Conservation (phyloP, 1,284 basidiomycete genomes). For the Heterobasidion parviporum region DNA sequence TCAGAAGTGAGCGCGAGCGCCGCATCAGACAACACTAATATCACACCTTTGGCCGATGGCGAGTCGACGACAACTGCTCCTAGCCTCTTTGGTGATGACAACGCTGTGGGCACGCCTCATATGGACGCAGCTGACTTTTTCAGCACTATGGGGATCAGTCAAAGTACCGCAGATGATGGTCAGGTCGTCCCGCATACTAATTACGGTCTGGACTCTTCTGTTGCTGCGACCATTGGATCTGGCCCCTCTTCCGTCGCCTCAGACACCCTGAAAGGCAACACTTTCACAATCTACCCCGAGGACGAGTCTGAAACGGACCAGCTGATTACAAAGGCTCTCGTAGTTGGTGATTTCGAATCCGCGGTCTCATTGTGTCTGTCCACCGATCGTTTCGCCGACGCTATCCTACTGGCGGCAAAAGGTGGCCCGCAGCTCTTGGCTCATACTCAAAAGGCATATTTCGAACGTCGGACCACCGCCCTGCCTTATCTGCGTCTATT, state of each 20-base stretch:
- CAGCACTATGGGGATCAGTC: conserved; percentile 61
- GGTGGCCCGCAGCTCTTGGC: conserved; percentile 88
- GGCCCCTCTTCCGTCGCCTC: conserved; percentile 80
- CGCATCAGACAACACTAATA: conserved; percentile 57
- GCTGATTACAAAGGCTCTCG: conserved; percentile 87
- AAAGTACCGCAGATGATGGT: conserved; percentile 42
- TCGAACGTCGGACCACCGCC: conserved; percentile 70
- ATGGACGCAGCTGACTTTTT: conserved; percentile 82
- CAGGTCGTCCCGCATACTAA: conserved; percentile 72
- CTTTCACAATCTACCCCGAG: conserved; percentile 86
- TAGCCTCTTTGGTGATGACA: conserved; percentile 84
- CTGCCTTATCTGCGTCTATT: conserved; percentile 90
- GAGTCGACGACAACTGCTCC: conserved; percentile 77
- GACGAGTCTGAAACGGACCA: conserved; percentile 87
- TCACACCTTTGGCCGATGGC: conserved; percentile 53
- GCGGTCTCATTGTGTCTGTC: conserved; percentile 92
- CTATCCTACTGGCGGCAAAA: conserved; percentile 87
- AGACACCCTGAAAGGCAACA: conserved; percentile 65
- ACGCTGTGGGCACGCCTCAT: conserved; percentile 48
- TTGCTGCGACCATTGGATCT: conserved; percentile 85
- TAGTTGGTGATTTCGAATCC: conserved; percentile 90
- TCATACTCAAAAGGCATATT: conserved; percentile 91
- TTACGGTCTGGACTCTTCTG: conserved; percentile 77
- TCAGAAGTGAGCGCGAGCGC: conserved; percentile 65
- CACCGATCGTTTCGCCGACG: conserved; percentile 88